Evolutionary conservation across 192 early-diverging fungal genomes (phyloP), one percentile per base, ranked within the genome.

Genomic region (Backusella macrospora): DNA sequence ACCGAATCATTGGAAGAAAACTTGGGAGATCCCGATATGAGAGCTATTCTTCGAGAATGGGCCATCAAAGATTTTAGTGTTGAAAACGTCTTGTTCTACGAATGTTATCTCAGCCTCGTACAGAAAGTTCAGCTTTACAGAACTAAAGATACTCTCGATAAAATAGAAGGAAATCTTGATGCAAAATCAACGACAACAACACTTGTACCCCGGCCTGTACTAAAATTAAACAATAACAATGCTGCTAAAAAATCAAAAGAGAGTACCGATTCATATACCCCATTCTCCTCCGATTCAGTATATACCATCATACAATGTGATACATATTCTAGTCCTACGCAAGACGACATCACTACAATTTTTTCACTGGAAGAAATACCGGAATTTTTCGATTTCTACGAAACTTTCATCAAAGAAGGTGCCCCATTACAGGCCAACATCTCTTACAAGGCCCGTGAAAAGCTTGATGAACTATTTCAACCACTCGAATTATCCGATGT

Each of bases 41-140:
- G 66, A 39, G 47, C 21, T 6, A 29, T 62, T 9, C n/a, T 76
- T 5, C 65, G 46, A 48, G 29, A 71, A 5, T 39, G 63, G 37
- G 69, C 75, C 4, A 64, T 76, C 15, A 44, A 76, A 26, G 75
- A 76, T 45, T 76, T 76, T 37, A 76, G 70, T 39, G 64, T 65
- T 12, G 75, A 76, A 44, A 72, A 76, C 34, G 65, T 76, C 7
- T 18, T 76, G 13, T 76, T 76, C 34, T 76, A 52, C 55, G 75
- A 76, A 43, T 39, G 59, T 14, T 76, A 76, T 34, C 18, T 23
- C 6, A n/a, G 18, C 13, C 40, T 76, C 0, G 37, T 45, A 2
- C 37, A 62, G 12, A 21, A 48, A 37, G 29, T 73, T 5, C 63
- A 70, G 39, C 26, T 2, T 47, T 29, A 3, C 34, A 65, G 12